phyloP scores from a whole-genome alignment of 2,329 filamentous ascomycete species.

The Pestalotiopsis sp. region DNA sequence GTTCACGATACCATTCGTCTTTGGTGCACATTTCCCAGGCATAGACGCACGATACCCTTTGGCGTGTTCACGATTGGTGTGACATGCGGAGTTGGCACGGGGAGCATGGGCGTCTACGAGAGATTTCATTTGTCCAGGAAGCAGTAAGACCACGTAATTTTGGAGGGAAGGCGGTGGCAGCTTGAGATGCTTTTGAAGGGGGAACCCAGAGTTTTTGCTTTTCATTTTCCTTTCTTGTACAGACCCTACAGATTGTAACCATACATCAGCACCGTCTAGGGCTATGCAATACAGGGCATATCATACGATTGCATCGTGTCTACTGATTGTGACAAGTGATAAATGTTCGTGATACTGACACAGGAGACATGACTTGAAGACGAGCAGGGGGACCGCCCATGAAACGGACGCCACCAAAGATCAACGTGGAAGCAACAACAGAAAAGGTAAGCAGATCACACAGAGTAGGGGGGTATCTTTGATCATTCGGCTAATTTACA shows the following conservation, averaged over 20 bases:
- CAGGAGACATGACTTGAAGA: neutral
- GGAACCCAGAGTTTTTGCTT: neutral
- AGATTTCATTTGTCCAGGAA: too few species aligned
- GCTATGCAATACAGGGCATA: neutral
- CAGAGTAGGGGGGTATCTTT: neutral
- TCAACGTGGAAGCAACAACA: neutral
- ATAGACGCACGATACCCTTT: too few species aligned
- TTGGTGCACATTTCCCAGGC: too few species aligned
- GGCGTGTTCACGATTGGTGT: too few species aligned
- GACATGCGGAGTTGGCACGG: too few species aligned
- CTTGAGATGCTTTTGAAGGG: neutral
- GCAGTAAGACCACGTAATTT: too few species aligned
- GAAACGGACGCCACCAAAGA: neutral
- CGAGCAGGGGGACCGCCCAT: neutral
- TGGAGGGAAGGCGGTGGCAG: neutral
- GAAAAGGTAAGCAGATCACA: neutral
- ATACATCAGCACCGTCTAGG: neutral
- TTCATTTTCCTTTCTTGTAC: neutral
- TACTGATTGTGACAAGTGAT: neutral
- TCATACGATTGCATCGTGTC: neutral
- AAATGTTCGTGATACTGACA: neutral
- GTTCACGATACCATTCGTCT: too few species aligned
- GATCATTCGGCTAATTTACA: constrained; percentile 10
- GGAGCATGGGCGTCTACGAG: too few species aligned
- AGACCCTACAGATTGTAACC: too few species aligned